Conservation (phyloP, 1,139 yeast genomes). For the Geotrichum candidum region DNA sequence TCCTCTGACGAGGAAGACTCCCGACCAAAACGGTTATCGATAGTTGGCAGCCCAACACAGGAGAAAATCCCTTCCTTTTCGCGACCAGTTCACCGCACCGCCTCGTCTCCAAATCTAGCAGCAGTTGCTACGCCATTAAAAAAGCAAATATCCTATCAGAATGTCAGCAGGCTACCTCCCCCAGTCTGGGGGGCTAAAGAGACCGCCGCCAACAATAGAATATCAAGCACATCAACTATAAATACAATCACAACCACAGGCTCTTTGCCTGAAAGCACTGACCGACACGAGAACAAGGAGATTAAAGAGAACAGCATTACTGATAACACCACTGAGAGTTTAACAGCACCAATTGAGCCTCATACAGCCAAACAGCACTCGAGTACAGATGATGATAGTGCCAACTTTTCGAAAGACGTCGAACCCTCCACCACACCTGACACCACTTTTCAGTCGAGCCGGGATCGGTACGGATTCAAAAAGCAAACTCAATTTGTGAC, state of each 20-base stretch:
- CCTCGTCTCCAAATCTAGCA: conserved; percentile 3
- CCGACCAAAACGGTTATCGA: background rate
- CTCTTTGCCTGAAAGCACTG: background rate
- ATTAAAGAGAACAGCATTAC: background rate
- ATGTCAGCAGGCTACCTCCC: background rate
- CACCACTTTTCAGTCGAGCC: background rate
- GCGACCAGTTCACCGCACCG: conserved; percentile 4
- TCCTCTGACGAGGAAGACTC: background rate
- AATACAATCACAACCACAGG: background rate
- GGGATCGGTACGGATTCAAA: conserved; percentile 80
- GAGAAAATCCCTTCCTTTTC: background rate
- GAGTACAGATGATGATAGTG: background rate
- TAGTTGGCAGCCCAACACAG: background rate
- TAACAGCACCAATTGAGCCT: background rate
- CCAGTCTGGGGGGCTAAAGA: background rate
- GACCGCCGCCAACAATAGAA: background rate
- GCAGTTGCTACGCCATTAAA: background rate
- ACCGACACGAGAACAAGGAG: background rate
- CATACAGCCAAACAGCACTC: background rate
- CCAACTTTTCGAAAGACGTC: background rate
- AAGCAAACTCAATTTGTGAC: conserved; percentile 54
- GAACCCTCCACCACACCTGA: background rate
- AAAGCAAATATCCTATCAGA: background rate
- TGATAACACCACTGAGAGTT: background rate
- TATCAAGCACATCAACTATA: background rate